A percentile compares a stretch with the other conserved stretches of the same genome.
phyloP scores from a whole-genome alignment of 208 protist genomes.

The Leishmania martiniquensis region DNA sequence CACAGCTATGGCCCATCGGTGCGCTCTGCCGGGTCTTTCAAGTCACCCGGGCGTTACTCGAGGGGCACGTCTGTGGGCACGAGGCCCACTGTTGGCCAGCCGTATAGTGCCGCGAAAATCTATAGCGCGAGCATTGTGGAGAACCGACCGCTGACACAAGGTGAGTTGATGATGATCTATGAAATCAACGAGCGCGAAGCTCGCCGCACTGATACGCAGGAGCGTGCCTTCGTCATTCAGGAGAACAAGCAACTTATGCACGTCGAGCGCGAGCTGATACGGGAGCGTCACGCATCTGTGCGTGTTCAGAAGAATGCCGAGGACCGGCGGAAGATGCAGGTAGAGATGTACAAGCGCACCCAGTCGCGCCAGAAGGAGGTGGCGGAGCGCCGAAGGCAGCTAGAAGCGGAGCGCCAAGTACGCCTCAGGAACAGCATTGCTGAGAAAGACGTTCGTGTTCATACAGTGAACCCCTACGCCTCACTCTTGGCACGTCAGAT shows the following conservation, averaged over 20 bases:
- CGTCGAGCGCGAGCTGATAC: slow-evolving; percentile 41
- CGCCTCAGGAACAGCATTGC: slow-evolving; percentile 27
- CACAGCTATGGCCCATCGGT: slow-evolving; percentile 27
- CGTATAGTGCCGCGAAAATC: slow-evolving; percentile 49
- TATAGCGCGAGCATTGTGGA: slow-evolving; percentile 47
- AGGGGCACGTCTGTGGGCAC: slow-evolving; percentile 8
- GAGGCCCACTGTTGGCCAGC: slow-evolving; percentile 12
- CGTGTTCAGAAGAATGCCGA: slow-evolving; percentile 37
- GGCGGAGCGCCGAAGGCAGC: slow-evolving; percentile 17
- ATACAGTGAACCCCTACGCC: slow-evolving; percentile 31
- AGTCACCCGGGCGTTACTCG: slow-evolving; percentile 22
- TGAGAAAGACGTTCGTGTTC: slow-evolving; percentile 27
- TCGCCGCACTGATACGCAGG: slow-evolving; percentile 35
- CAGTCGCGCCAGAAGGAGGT: slow-evolving; percentile 37
- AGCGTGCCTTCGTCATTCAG: slow-evolving; percentile 37
- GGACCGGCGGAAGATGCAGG: slow-evolving; percentile 30
- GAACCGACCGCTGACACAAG: slow-evolving; percentile 39
- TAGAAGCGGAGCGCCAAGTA: slow-evolving; percentile 37
- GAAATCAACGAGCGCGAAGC: slow-evolving; percentile 70
- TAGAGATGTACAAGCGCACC: slow-evolving; percentile 29
- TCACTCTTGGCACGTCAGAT: slow-evolving; percentile 22
- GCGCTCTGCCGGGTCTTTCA: slow-evolving; percentile 15
- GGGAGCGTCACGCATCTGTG: slow-evolving; percentile 20
- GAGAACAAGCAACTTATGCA: slow-evolving; percentile 42
- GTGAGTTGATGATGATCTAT: slow-evolving; percentile 44